Evolutionary conservation across 208 protist genomes (phyloP).

Genomic region (Crithidia expoeki): DNA sequence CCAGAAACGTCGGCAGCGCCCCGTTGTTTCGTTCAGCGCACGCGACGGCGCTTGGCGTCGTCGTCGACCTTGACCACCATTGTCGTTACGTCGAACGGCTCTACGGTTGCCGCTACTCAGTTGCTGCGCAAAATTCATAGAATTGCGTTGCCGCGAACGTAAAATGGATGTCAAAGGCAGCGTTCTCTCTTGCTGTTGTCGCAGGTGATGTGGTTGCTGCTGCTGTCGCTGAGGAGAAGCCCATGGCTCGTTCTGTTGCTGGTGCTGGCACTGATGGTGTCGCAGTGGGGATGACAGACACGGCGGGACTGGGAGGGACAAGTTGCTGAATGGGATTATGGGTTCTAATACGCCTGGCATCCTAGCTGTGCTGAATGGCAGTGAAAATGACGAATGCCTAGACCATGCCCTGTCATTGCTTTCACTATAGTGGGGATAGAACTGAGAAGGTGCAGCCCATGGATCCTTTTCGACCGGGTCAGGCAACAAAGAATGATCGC

Average conservation of each 20-base stretch:
- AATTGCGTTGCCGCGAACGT: no score
- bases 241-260: no score
- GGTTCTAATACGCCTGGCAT: not conserved
- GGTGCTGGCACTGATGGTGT: no score
- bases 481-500: no score
- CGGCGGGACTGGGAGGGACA: no score
- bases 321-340: not conserved
- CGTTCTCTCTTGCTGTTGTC: not conserved
- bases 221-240: not conserved
- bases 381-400: not conserved
- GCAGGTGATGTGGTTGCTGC: not conserved
- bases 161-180: no score
- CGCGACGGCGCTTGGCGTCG: constrained; percentile 5
- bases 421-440: no score
- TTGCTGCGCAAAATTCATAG: not conserved
- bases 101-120: not conserved
- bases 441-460: no score
- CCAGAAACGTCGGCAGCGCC: constrained; percentile 46
- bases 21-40: constrained; percentile 32
- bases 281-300: no score
- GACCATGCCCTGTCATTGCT: no score
- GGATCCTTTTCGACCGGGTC: no score
- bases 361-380: not conserved
- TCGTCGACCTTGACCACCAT: not conserved
- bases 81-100: not conserved